Conservation (phyloP, 2,329 filamentous ascomycete genomes). For the Cordyceps sp. region DNA sequence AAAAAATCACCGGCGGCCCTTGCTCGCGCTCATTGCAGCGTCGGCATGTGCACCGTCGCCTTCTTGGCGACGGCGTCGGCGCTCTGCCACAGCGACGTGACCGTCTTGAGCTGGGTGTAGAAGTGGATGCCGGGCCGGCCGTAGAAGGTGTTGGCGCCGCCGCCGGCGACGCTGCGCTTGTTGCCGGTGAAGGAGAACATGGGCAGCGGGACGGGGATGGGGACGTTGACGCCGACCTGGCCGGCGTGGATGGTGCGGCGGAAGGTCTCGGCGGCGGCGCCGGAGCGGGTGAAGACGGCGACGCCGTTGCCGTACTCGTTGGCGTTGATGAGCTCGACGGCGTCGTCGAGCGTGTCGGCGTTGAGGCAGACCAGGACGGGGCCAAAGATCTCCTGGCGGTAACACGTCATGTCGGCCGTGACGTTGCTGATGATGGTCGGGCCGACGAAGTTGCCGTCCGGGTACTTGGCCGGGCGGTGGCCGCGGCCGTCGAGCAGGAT, state of each 20-base stretch:
- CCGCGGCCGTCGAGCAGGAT: conserved; percentile 71
- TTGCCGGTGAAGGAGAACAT: conserved; percentile 61
- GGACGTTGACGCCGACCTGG: conserved; percentile 75
- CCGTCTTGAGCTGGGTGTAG: conserved; percentile 96
- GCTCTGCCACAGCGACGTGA: conserved; percentile 78
- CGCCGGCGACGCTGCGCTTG: conserved; percentile 85
- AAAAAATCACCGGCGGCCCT: no score
- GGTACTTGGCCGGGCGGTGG: conserved; percentile 60
- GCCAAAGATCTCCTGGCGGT: conserved; percentile 73
- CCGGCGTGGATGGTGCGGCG: conserved; percentile 69
- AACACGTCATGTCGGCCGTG: conserved; percentile 67
- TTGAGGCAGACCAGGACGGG: conserved; percentile 72
- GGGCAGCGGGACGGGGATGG: conserved; percentile 55
- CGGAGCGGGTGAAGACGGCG: conserved; percentile 69
- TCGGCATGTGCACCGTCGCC: conserved; percentile 80
- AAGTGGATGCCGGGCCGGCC: conserved; percentile 84
- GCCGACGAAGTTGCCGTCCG: conserved; percentile 71
- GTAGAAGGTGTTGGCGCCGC: conserved; percentile 88
- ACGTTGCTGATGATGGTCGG: conserved; percentile 75
- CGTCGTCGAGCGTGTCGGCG: conserved; percentile 61
- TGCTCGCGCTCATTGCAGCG: conserved; percentile 21
- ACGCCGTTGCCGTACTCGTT: conserved; percentile 82
- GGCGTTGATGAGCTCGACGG: conserved; percentile 64
- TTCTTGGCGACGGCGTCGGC: conserved; percentile 74
- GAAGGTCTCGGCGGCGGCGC: conserved; percentile 62